A percentile compares a stretch with the other conserved stretches of the same genome.
Evolutionary conservation across 1,284 basidiomycete species (phyloP).

Genomic region (Sporisorium scitamineum): DNA sequence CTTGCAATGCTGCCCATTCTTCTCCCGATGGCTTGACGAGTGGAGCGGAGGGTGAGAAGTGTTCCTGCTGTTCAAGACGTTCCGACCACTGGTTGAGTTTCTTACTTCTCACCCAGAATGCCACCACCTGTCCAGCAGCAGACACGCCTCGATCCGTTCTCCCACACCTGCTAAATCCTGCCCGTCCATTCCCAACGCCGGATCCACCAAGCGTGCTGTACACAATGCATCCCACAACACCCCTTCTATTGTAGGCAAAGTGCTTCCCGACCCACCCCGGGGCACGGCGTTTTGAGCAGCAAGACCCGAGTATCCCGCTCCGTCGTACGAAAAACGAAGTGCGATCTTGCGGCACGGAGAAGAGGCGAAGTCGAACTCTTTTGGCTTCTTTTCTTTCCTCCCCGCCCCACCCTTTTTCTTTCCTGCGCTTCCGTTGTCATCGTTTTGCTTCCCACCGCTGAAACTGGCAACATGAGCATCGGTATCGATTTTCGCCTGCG

Average conservation of each 20-base stretch:
- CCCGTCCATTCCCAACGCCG: constrained; percentile 69
- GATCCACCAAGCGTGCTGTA: constrained; percentile 60
- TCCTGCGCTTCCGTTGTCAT: background rate
- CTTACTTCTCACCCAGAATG: constrained; percentile 76
- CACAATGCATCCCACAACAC: constrained; percentile 81
- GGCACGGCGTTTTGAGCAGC: constrained; percentile 74
- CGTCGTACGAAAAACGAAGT: constrained; percentile 89
- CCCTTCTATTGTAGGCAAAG: constrained; percentile 89
- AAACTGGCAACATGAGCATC: constrained; percentile 2
- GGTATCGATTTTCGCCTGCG: constrained; percentile 7
- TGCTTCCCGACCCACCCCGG: constrained; percentile 66
- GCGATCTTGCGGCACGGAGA: constrained; percentile 87
- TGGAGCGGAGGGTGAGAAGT: constrained; percentile 5
- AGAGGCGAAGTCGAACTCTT: constrained; percentile 76
- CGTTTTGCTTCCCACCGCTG: background rate
- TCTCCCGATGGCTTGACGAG: background rate
- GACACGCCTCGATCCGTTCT: constrained; percentile 95
- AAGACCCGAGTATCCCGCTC: constrained; percentile 90
- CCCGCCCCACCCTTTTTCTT: background rate
- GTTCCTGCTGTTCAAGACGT: constrained; percentile 13
- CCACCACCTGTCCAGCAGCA: constrained; percentile 92
- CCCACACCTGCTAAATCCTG: constrained; percentile 90
- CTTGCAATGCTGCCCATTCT: constrained; percentile 37
- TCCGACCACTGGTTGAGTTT: constrained; percentile 58
- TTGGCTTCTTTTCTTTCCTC: constrained; percentile 17